A percentile compares a stretch with the other conserved stretches of the same genome.
Evolutionary conservation across 306 rosid species (phyloP).

Genomic region (Rosa chinensis): DNA sequence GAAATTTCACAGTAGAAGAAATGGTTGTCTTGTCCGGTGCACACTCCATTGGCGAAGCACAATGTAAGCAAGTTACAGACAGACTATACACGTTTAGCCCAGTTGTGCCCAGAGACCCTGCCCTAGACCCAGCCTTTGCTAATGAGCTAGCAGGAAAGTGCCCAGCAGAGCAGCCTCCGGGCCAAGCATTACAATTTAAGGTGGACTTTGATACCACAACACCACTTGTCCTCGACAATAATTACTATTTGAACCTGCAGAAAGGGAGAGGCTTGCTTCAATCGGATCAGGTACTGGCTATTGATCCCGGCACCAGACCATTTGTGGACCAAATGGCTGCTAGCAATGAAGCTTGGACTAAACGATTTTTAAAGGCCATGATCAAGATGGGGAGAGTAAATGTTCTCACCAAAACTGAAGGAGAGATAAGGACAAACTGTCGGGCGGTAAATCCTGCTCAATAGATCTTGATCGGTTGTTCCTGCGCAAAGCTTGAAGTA

Average conservation of each 20-base stretch:
- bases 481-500: not conserved
- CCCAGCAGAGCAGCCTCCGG: not conserved
- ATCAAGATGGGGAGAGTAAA: conserved; percentile 20
- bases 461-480: not conserved
- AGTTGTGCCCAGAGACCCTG: conserved; percentile 31
- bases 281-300: conserved; percentile 38
- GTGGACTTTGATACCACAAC: conserved; percentile 47
- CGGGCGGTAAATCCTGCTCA: conserved; percentile 18
- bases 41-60: conserved; percentile 58
- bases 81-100: conserved; percentile 31
- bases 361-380: conserved; percentile 36
- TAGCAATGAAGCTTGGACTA: conserved; percentile 9
- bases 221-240: conserved; percentile 47
- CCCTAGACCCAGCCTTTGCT: not conserved
- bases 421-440: conserved; percentile 62
- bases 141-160: conserved; percentile 28
- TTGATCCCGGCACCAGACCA: conserved; percentile 34
- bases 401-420: conserved; percentile 41
- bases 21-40: conserved; percentile 54
- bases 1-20: conserved; percentile 46
- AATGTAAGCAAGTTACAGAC: conserved; percentile 35
- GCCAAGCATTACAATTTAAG: not conserved
- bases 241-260: conserved; percentile 41
- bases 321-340: conserved; percentile 37
- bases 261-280: conserved; percentile 32